Base-by-base conservation (phyloP, 2,329 filamentous ascomycete genomes). In the Talaromyces sp. region DNA sequence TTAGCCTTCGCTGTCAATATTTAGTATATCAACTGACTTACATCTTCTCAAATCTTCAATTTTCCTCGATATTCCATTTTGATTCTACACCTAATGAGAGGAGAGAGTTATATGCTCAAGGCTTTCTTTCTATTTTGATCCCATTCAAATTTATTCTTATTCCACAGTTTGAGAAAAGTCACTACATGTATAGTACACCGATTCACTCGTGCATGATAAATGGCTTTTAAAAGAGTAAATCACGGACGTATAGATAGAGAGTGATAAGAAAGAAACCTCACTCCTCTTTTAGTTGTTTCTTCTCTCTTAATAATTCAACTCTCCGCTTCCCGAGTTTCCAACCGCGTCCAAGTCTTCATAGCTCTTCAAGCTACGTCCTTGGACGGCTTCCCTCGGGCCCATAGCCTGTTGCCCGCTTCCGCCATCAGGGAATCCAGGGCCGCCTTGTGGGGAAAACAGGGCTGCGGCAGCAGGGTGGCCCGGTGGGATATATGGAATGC, bases 321-420 rank as follows among this genome's bases (percentile, higher is more conserved):
- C 93, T 29, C 90, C 89, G 46, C 88, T 86, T 46, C 88, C 90
- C 38, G 84, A 82, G 14, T 87, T 86, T 41, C 86, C 86, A 61
- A 89, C 88, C 52, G 96, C 93, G 78, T 99, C 95, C 26, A 99
- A 81, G 72, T 99, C 95, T 75, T 99, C 96, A 72, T 99, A 99
- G 74, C 91, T 97, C 83, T 96, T 96, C 65, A 99, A 79, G 63
- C 90, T 96, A 60, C 95, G 86, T 5, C 95, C 95, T 67, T 96
- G 91, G 0, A 96, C 92, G 11, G 95, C 93, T 76, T 98, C 93
- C 21, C 90, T 85, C 21, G 95, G 93, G 0, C 92, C 93, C 62
- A 93, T 88, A 2, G 89, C 87, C 35, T 79, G 79, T 58, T 89
- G 86, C 26, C 85, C 89, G 43, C 89, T 89, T 55, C 90, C 89